Base-by-base conservation (phyloP, 768 basidiomycete genomes). In the Gloeopeniophorella convolvens region DNA sequence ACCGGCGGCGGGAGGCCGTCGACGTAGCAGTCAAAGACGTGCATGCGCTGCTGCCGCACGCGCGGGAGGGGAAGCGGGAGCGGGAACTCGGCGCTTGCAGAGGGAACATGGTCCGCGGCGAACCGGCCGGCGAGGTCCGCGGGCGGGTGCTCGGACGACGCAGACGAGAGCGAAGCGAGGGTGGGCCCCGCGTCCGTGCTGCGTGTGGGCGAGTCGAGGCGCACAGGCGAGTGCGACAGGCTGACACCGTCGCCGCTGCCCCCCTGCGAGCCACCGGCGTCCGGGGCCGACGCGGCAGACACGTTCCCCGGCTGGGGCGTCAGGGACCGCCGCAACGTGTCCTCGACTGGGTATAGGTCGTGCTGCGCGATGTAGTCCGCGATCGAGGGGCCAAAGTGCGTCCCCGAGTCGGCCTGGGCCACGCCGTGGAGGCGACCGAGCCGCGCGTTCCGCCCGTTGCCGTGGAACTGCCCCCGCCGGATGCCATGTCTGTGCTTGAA, bases 401-500 rank as follows among this genome's bases (percentile, higher is more conserved):
- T 41, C 30, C 43, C 32, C 40, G 40, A 30, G 26, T 55, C 52
- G 24, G 32, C 20, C 10, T 33, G 18, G 18, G 39, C 31, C 41
- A 43, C 28, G 46, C 34, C 28, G 41, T 48, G 50, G 1, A 33
- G 34, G 46, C 49, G 42, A 45, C 50, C 50, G 57, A 50, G 37
- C 30, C 46, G 55, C 36, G 42, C 36, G 45, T 62, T 62, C 37
- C 65, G 68, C 45, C 70, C 73, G 26, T 63, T 63, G 23, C 73
- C 72, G 16, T 65, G 68, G 76, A 77, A 83, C 16, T 75, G 67
- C 1, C 87, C 88, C 20, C 77, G 77, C 35, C 79, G 76, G 54
- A 94, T 87, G 51, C 80, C 80, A 56, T 85, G 78, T 28, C 91
- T 82, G 59, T 79, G 76, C 69, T 92, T 93, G 73, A 92, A 94